Percentiles rank a stretch among this genome's conserved stretches.
These are phyloP conservation scores for Gnomoniopsis sp. DNA, from an alignment of 2,329 filamentous ascomycete species.

Conservation along the genomic window DNA sequence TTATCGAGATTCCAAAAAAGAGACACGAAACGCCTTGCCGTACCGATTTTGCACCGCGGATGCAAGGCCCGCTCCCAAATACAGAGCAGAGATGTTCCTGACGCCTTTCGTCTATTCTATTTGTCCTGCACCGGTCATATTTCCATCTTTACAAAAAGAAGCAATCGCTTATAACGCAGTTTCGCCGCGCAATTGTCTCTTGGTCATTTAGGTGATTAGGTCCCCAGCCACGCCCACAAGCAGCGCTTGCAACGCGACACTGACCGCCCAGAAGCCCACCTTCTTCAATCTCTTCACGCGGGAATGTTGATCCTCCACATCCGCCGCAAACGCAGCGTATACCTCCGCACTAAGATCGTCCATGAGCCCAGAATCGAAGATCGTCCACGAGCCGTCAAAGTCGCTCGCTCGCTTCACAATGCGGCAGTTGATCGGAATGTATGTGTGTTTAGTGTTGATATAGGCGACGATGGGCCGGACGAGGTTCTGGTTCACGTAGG, in stretches of 20 bases:
- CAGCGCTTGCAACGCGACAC: constrained; percentile 85
- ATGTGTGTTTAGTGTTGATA: constrained; percentile 92
- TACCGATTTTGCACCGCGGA: not conserved
- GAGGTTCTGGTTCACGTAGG: constrained; percentile 93
- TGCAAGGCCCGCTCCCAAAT: not conserved
- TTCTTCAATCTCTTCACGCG: constrained; percentile 86
- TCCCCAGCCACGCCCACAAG: constrained; percentile 95
- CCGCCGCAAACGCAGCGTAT: constrained; percentile 88
- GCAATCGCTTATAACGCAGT: not conserved
- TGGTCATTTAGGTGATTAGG: constrained; percentile 37
- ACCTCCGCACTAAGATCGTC: constrained; percentile 91
- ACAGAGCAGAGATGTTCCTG: not conserved
- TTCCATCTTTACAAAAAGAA: not conserved
- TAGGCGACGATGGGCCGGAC: constrained; percentile 96
- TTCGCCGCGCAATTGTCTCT: not conserved
- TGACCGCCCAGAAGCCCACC: constrained; percentile 90
- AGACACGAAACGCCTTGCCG: not conserved
- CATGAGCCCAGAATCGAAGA: constrained; percentile 91
- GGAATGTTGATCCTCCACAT: constrained; percentile 86
- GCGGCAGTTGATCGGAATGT: constrained; percentile 91
- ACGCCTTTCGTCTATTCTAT: not conserved
- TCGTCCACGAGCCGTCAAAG: constrained; percentile 93
- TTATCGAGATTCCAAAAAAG: not conserved
- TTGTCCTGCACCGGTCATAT: not conserved
- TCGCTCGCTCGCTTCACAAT: constrained; percentile 86